Conservation (phyloP, 331 rosid genomes). For the Quercus phellos region DNA sequence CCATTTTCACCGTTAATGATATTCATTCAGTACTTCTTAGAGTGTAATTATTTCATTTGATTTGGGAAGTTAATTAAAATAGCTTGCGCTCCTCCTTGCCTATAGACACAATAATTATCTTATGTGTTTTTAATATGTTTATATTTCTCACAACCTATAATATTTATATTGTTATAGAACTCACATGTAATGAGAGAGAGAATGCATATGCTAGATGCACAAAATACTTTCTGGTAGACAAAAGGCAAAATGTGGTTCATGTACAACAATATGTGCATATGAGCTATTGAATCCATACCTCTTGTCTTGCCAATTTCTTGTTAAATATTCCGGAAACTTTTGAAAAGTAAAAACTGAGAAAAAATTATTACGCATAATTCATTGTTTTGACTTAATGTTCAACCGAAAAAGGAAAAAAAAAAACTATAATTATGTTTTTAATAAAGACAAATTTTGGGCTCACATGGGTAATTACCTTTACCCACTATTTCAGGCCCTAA, state of each 20-base stretch:
- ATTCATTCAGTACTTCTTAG: neutral
- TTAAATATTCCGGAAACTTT: neutral
- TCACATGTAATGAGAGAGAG: no score
- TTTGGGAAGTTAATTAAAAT: neutral
- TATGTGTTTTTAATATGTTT: no score
- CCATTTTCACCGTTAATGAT: neutral
- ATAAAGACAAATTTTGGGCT: slow-evolving; percentile 3
- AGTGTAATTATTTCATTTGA: neutral
- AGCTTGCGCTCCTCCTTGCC: neutral
- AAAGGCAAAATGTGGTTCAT: no score
- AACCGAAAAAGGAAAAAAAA: neutral
- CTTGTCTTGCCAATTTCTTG: neutral
- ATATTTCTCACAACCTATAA: no score
- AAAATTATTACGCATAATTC: slow-evolving; percentile 27
- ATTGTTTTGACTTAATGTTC: slow-evolving; percentile 37
- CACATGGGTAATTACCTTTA: slow-evolving; percentile 16
- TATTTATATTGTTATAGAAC: no score
- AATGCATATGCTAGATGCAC: no score
- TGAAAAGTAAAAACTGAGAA: slow-evolving; percentile 19
- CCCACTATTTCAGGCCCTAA: neutral
- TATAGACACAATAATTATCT: no score
- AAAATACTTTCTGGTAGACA: no score
- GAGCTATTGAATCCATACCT: no score
- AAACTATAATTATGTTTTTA: slow-evolving; percentile 22
- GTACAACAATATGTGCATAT: no score